phyloP scores from a whole-genome alignment of 352 stramenopile genomes.

The Pythium dissimile region DNA sequence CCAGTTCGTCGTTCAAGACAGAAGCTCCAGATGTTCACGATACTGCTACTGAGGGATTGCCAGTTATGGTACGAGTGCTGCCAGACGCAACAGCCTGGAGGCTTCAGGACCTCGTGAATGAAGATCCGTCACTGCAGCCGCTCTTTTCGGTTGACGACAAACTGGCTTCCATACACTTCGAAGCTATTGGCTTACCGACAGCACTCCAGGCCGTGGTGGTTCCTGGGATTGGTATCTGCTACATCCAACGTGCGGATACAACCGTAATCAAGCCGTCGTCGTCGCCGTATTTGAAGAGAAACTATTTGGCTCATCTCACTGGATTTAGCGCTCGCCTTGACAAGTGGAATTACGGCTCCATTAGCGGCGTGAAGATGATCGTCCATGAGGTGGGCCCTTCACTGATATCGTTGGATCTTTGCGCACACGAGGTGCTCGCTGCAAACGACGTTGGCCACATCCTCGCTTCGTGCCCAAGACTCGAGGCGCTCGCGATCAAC shows the following conservation, averaged over 20 bases:
- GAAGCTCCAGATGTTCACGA: no score
- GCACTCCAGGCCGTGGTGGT: neutral
- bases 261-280: neutral
- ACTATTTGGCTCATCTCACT: neutral
- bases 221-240: neutral
- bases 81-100: neutral
- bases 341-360: neutral
- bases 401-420: neutral
- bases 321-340: neutral
- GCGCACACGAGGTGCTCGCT: neutral
- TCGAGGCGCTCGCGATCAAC: neutral
- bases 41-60: no score
- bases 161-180: neutral
- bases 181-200: neutral
- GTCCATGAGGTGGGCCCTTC: neutral
- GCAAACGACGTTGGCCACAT: neutral
- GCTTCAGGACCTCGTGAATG: neutral
- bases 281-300: neutral
- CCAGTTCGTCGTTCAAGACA: no score
- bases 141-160: neutral
- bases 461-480: neutral
- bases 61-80: no score
- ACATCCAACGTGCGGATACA: neutral
- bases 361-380: neutral
- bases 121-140: neutral